A percentile compares a stretch with the other conserved stretches of the same genome.
These are phyloP conservation scores for Ophiostoma montium DNA, from an alignment of 2,329 filamentous ascomycete genomes.

Conservation along the genomic window DNA sequence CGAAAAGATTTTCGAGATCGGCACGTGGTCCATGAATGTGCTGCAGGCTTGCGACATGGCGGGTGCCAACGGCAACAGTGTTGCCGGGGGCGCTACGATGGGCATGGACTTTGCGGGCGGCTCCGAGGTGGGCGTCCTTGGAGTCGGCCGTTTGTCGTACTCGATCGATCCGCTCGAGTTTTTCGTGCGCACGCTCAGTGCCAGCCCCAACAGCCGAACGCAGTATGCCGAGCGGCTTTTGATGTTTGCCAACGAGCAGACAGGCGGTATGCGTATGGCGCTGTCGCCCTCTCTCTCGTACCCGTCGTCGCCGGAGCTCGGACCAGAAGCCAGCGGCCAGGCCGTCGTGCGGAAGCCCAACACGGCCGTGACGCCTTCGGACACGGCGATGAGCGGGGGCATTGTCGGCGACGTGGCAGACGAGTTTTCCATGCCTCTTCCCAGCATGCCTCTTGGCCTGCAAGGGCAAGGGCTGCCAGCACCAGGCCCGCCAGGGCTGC, in stretches of 20 bases:
- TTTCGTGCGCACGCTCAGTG: conserved; percentile 29
- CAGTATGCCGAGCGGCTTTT: conserved; percentile 30
- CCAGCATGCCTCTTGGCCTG: background rate
- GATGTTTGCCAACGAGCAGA: conserved; percentile 26
- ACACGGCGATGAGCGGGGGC: background rate
- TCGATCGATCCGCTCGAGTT: conserved; percentile 28
- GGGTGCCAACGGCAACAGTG: conserved; percentile 5
- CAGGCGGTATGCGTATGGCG: conserved; percentile 22
- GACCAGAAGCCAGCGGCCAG: background rate
- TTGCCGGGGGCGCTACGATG: conserved; percentile 12
- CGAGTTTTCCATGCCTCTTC: background rate
- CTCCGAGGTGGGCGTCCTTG: conserved; percentile 20
- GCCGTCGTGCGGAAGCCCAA: no score
- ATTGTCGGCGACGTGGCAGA: conserved; percentile 10
- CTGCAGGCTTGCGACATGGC: conserved; percentile 23
- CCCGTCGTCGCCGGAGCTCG: conserved; percentile 9
- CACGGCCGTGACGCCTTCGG: background rate
- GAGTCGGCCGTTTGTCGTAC: conserved; percentile 20
- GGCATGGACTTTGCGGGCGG: conserved; percentile 20
- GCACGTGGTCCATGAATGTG: conserved; percentile 30
- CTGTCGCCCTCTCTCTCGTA: conserved; percentile 16
- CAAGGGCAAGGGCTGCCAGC: no score
- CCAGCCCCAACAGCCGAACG: conserved; percentile 28
- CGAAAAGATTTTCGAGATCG: conserved; percentile 35
- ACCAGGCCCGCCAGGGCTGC: no score